phyloP scores from a whole-genome alignment of 768 basidiomycete genomes.

The Hygrophoropsis aurantiaca region DNA sequence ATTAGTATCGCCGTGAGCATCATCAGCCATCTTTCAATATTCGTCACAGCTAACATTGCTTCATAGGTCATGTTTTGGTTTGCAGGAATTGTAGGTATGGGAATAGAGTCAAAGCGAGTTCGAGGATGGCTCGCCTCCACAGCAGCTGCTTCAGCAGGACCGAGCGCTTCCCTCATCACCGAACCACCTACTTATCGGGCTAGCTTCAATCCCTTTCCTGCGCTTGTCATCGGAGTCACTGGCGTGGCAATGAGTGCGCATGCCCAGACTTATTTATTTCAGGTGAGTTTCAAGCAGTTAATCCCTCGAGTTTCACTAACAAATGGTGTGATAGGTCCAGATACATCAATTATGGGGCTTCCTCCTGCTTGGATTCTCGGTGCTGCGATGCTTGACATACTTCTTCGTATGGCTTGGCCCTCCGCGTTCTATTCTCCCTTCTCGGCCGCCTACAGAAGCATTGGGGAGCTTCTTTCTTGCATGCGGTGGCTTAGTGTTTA shows the following conservation, averaged over 20 bases:
- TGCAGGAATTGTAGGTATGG: conserved; percentile 86
- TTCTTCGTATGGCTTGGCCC: conserved; percentile 92
- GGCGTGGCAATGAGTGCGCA: conserved; percentile 94
- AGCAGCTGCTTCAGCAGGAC: conserved; percentile 34
- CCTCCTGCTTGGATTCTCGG: conserved; percentile 74
- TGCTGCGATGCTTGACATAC: conserved; percentile 85
- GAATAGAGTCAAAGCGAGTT: conserved; percentile 76
- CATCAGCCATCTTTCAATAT: not conserved
- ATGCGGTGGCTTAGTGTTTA: conserved; percentile 86
- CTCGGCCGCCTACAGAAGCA: conserved; percentile 91
- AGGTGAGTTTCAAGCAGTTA: conserved; percentile 43
- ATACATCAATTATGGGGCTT: conserved; percentile 92
- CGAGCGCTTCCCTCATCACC: conserved; percentile 34
- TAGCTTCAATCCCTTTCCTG: conserved; percentile 92
- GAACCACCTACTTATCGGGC: conserved; percentile 74
- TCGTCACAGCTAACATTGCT: not conserved
- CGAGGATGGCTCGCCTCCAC: conserved; percentile 72
- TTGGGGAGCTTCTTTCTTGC: conserved; percentile 85
- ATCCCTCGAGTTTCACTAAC: not conserved
- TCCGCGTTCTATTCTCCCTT: conserved; percentile 80
- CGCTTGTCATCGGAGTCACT: conserved; percentile 90
- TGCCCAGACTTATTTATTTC: conserved; percentile 87
- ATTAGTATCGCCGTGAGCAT: conserved; percentile 81
- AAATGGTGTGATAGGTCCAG: conserved; percentile 58
- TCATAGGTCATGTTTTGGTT: conserved; percentile 89